Base-by-base conservation (phyloP, 2,329 filamentous ascomycete genomes). In the Thelonectria rubi region DNA sequence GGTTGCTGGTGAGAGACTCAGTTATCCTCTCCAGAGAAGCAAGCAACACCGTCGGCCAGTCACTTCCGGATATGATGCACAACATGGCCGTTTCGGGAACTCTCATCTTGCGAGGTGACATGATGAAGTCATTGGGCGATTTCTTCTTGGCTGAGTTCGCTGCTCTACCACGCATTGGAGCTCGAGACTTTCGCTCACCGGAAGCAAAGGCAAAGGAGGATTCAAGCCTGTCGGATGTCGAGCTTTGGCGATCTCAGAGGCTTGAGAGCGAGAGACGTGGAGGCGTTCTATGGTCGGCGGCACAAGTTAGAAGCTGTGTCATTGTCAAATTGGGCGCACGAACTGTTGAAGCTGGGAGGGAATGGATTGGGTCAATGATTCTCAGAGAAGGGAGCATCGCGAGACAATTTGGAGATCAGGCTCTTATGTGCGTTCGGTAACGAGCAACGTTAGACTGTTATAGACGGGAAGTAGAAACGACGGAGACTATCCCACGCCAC, bases 291-390 rank as follows among this genome's bases (percentile, higher is more conserved):
- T 97, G 93, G 92, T 94, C 93, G 24, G 92, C 91, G 12, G 91
- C 93, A 14, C 85, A 84, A 24, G 88, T 96, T 34, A 85, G 93
- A 55, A 90, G 92, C 4, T 97, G 94, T 72, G 90, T 95, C 3
- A 84, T 97, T 24, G 90, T 98, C 68, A 98, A 98, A 76, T 96
- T 98, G 75, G 93, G 92, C 1, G 92, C 94, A 1, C 84, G 83
- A 56, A 90, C 89, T 46, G 90, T 97, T 21, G 93, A 98, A 75
- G 90, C 89, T 24, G 93, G 90, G 4, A 87, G 91, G 67, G 80
- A 85, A 48, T 98, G 94, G 93, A 82, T 98, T 60, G 87, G 88
- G 10, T 83, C 82, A 7, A 91, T 97, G 86, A 79, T 97, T 48
- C 78, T 82, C 47, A 84, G 87, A 64, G 92, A 97, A 75, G 91